phyloP scores from a whole-genome alignment of 306 rosid species.

The Albizia julibrissin region DNA sequence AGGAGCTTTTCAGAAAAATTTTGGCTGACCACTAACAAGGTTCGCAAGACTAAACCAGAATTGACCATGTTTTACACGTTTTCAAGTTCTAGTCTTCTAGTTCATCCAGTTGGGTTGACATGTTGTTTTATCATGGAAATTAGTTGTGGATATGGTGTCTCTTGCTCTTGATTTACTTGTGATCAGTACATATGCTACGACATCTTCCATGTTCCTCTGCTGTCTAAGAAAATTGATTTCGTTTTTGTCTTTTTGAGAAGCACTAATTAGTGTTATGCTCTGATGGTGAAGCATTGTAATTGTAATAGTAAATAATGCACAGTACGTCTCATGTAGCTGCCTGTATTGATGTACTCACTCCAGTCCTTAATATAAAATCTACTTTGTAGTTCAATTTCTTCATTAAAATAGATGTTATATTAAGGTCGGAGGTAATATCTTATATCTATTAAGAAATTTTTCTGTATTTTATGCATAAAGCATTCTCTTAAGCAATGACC shows the following conservation, averaged over 20 bases:
- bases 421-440: not conserved
- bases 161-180: not conserved
- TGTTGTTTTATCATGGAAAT: not conserved
- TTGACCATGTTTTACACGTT: constrained; percentile 18
- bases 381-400: too few relatives aligned
- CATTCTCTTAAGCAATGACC: not conserved
- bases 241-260: not conserved
- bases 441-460: not conserved
- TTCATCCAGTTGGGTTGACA: not conserved
- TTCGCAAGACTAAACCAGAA: constrained; percentile 33
- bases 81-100: constrained; percentile 6
- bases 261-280: not conserved
- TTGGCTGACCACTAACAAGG: constrained; percentile 58
- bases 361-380: too few relatives aligned
- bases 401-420: too few relatives aligned
- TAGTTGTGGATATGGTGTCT: constrained; percentile 9
- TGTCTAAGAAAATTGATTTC: not conserved
- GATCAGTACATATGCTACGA: not conserved
- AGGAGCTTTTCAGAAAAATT: constrained; percentile 64
- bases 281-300: not conserved
- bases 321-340: not conserved
- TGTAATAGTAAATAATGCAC: not conserved
- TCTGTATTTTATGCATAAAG: not conserved
- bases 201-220: not conserved
- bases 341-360: not conserved